Conservation (phyloP, 2,329 filamentous ascomycete species). For the Lachnellula occidentalis region DNA sequence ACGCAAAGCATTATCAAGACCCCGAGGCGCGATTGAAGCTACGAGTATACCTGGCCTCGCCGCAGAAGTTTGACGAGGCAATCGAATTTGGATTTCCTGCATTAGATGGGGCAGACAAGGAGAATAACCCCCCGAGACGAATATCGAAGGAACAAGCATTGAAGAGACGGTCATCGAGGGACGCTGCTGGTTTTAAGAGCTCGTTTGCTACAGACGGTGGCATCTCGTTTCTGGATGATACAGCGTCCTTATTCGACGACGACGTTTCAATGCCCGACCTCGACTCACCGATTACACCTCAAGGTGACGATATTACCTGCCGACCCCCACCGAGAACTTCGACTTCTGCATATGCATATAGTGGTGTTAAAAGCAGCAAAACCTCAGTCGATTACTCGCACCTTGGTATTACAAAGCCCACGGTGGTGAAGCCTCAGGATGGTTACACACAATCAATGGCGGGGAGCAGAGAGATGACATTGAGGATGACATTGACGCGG, state of each 20-base stretch:
- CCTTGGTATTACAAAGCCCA: constrained; percentile 23
- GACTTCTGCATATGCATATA: not conserved
- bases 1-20: constrained; percentile 81
- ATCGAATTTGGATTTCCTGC: constrained; percentile 89
- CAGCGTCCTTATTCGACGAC: constrained; percentile 50
- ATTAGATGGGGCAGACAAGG: constrained; percentile 34
- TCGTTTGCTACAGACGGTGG: constrained; percentile 42
- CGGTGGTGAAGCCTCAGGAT: constrained; percentile 29
- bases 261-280: constrained; percentile 50
- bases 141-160: constrained; percentile 21
- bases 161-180: constrained; percentile 17
- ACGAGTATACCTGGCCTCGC: constrained; percentile 77
- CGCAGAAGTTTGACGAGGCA: constrained; percentile 93
- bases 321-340: constrained; percentile 22
- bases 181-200: constrained; percentile 23
- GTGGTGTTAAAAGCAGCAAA: constrained; percentile 29
- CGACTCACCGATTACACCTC: constrained; percentile 42
- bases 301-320: constrained; percentile 24
- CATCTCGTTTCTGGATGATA: constrained; percentile 56
- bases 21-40: constrained; percentile 83
- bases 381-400: constrained; percentile 35
- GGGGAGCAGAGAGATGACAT: constrained; percentile 80
- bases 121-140: constrained; percentile 24
- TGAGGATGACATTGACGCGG: constrained; percentile 90
- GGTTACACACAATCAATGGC: constrained; percentile 46